Evolutionary conservation across 176 grass and related monocot genomes (phyloP), one percentile per base, ranked within the genome.

Genomic region (Microstegium vimineum): DNA sequence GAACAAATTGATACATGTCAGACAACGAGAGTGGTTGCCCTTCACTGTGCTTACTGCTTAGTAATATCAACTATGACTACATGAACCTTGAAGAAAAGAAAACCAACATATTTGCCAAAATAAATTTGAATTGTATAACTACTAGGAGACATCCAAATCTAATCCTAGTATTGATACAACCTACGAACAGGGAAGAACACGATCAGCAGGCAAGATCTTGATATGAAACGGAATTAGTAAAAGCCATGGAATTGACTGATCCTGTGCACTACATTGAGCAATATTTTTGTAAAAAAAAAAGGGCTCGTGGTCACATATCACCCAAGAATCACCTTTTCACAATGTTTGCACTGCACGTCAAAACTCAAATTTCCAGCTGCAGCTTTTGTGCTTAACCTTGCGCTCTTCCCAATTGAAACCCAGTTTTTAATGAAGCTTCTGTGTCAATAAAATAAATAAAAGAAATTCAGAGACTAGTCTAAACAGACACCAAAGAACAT

Each of bases 331-430:
- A 98, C 93, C 89, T 94, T 96, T 92, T 99, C 93, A 74, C 97
- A 99, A 77, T 96, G 97, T 85, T 45, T 91, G 70, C 97, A 99
- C 81, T 94, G 93, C 59, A 77, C 81, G 83, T 99, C 93, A 63
- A 99, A 99, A 82, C 66, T 90, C 77, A 90, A 70, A 80, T 88
- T 93, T 83, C 96, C 96, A 87, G 93, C 85, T 79, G 96, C 93
- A 75, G 96, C 96, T 89, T 99, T 75, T 4, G 93, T 94, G 80
- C 90, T 95, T 92, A 95, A 71, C 59, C 89, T 91, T 81, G 96
- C 96, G 9, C 77, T 95, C 85, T 90, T 99, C 51, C 81, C 93
- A 83, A 94, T 81, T 38, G 80, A 94, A 73, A 95, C 90, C 96
- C 96, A 99, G 40, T 93, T 86, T 73, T 79, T 87, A 43, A 95